Evolutionary conservation across 2,329 filamentous ascomycete genomes (phyloP), one percentile per base, ranked within the genome.

Genomic region (Xylaria sp.): DNA sequence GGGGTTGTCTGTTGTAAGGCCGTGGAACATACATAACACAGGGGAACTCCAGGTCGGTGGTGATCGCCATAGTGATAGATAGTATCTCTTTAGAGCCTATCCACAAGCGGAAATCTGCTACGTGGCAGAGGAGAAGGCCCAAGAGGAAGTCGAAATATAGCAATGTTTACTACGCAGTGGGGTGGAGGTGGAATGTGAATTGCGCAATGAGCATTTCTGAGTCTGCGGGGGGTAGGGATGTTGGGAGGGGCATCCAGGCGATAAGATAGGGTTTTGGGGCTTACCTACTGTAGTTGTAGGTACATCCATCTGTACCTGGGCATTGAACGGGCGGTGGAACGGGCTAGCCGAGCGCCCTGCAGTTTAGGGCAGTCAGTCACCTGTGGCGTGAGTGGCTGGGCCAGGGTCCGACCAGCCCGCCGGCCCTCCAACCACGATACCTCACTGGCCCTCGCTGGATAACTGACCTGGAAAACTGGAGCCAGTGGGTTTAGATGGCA

Each of bases 11-110:
- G 53, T 40, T 6, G 6, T n/a, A 40, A 39, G 6, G 18, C 18
- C n/a, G 22, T 47, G 42, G 20, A 46, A 74, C 83, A 67, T 76
- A 87, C 86, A 89, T 69, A 26, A 81, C 79, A 71, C 84, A 88
- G 47, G 86, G 85, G 64, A 87, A 88, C 16, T 78, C 75, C 44
- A 75, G 62, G 61, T 81, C 78, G 54, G 70, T 61, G 34, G 62
- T 63, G 63, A 67, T 67, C 57, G 73, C 69, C 74, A 78, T 79
- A 68, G 61, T 67, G 62, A 43, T 52, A n/a, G n/a, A n/a, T n/a
- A n/a, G n/a, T 22, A 40, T 51, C 39, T 44, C 44, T 41, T 48
- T 41, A 18, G 7, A 47, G 18, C 18, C 11, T 13, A 21, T 39
- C 29, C 9, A 17, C 17, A 39, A 21, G 9, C 9, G 29, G 11